These are phyloP conservation scores for Lipomyces kockii DNA, from an alignment of 805 yeast species.

Conservation along the genomic window DNA sequence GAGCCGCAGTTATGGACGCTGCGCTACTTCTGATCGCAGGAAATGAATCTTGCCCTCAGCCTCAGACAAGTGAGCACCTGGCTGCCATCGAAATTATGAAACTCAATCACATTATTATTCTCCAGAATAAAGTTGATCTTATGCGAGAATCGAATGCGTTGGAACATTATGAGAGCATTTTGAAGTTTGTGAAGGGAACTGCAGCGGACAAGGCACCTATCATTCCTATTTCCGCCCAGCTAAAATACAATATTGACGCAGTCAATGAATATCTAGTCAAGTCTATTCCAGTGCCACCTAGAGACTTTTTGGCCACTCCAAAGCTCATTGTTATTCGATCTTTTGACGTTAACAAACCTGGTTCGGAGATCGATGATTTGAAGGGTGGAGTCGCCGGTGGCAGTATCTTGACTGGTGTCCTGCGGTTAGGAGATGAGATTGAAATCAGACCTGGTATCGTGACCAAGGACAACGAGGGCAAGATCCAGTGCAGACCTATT, in stretches of 20 bases:
- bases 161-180: constrained; percentile 92
- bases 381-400: constrained; percentile 99
- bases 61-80: constrained; percentile 98
- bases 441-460: constrained; percentile 99
- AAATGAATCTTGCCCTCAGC: constrained; percentile 99
- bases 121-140: constrained; percentile 97
- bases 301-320: constrained; percentile 94
- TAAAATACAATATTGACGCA: constrained; percentile 97
- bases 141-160: constrained; percentile 97
- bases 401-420: constrained; percentile 94
- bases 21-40: constrained; percentile 96
- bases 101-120: constrained; percentile 90
- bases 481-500: constrained; percentile 93
- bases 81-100: constrained; percentile 99
- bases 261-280: constrained; percentile 96
- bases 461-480: constrained; percentile 84
- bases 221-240: constrained; percentile 98
- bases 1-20: constrained; percentile 99
- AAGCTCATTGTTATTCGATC: constrained; percentile 96
- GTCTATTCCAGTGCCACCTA: constrained; percentile 91
- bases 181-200: constrained; percentile 94
- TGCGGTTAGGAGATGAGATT: constrained; percentile 95
- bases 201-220: constrained; percentile 99
- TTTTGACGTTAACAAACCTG: constrained; percentile 98
- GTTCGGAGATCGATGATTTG: constrained; percentile 93